Evolutionary conservation across 345 rosid species (phyloP).

Genomic region (Dipteronia sinensis): DNA sequence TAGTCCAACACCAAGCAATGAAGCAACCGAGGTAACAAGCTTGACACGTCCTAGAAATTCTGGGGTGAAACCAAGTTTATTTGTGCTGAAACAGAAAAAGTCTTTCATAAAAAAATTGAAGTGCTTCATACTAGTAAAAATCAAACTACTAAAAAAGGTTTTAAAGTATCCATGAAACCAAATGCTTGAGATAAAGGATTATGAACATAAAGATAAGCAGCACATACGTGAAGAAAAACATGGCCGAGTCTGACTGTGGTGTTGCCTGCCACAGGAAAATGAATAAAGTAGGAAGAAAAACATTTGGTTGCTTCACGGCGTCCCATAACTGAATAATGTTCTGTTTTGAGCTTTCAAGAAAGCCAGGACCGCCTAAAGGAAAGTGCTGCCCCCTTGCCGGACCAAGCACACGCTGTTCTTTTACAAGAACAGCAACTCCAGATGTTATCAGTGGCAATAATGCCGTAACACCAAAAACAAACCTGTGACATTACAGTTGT

Average conservation of each 20-base stretch:
- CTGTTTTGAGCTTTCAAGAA: conserved; percentile 71
- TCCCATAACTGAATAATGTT: conserved; percentile 63
- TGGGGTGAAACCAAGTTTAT: conserved; percentile 93
- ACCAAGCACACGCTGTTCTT: conserved; percentile 64
- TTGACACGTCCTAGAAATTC: conserved; percentile 95
- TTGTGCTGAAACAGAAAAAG: conserved; percentile 59
- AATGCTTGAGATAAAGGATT: not conserved
- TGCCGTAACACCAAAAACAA: conserved; percentile 94
- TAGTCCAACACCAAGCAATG: conserved; percentile 85
- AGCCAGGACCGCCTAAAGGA: conserved; percentile 43
- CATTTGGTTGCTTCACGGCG: conserved; percentile 81
- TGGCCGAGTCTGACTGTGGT: conserved; percentile 96
- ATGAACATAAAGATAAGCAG: conserved; percentile 10
- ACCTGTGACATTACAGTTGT: conserved; percentile 58
- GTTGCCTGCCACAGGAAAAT: conserved; percentile 99
- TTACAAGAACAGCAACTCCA: conserved; percentile 92
- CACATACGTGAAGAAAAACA: conserved; percentile 95
- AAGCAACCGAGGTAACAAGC: conserved; percentile 87
- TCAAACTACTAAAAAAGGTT: conserved; percentile 9
- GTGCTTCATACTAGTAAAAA: conserved; percentile 16
- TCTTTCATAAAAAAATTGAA: not conserved
- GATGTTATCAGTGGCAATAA: conserved; percentile 83
- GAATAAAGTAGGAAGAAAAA: conserved; percentile 81
- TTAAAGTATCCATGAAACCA: conserved; percentile 11
- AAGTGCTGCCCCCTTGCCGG: conserved; percentile 43